phyloP scores from a whole-genome alignment of 495 filamentous ascomycete genomes.

The Aspergillus biplanus region DNA sequence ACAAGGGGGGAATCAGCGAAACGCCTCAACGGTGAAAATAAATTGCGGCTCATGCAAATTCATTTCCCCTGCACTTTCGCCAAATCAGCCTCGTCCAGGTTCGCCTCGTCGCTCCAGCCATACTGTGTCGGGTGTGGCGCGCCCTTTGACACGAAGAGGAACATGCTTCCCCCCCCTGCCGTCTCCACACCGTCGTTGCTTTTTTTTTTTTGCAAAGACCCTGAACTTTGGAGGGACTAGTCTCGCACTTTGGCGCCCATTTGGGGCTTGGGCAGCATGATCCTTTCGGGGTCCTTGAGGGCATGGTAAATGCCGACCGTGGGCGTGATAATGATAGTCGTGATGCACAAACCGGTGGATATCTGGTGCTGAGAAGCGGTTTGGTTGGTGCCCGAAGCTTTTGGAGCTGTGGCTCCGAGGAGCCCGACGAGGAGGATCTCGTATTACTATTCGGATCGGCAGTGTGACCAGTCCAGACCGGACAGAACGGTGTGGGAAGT shows the following conservation, averaged over 20 bases:
- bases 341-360: neutral
- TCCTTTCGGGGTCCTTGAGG: too few species aligned
- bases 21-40: neutral
- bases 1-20: neutral
- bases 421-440: neutral
- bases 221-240: neutral
- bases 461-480: neutral
- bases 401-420: neutral
- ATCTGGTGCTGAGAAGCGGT: neutral
- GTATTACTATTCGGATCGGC: constrained; percentile 3
- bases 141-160: too few species aligned
- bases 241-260: neutral
- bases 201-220: neutral
- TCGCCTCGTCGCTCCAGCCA: too few species aligned
- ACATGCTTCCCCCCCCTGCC: too few species aligned
- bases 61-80: too few species aligned
- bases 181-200: neutral
- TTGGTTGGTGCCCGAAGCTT: neutral
- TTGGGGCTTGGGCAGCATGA: neutral
- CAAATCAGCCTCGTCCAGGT: too few species aligned
- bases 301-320: too few species aligned
- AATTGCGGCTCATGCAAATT: neutral
- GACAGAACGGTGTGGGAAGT: too few species aligned
- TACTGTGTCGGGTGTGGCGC: too few species aligned
- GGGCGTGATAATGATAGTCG: too few species aligned